Conservation (phyloP, 306 rosid species). For the Pachyrhizus erosus region DNA sequence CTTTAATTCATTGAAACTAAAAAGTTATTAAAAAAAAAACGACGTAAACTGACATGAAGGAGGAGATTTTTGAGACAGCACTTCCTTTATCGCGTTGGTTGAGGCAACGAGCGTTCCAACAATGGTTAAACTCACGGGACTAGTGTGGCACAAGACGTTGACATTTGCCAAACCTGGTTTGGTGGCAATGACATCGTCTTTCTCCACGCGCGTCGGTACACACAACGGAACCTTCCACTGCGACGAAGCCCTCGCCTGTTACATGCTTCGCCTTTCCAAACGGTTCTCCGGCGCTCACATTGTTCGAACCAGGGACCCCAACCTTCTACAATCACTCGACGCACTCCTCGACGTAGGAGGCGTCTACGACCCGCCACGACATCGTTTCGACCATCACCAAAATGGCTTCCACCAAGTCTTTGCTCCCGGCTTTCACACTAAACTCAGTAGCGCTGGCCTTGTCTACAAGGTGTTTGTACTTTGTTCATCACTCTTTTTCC, state of each 20-base stretch:
- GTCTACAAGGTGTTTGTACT: slow-evolving; percentile 59
- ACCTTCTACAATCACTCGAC: slow-evolving; percentile 48
- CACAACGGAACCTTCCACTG: slow-evolving; percentile 69
- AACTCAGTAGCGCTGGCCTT: slow-evolving; percentile 70
- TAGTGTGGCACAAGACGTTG: neutral
- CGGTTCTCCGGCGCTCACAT: slow-evolving; percentile 53
- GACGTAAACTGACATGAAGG: too few species aligned
- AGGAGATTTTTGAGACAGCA: neutral
- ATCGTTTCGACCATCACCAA: slow-evolving; percentile 65
- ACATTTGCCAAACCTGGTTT: slow-evolving; percentile 10
- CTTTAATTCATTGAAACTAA: too few species aligned
- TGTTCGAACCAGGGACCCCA: slow-evolving; percentile 57
- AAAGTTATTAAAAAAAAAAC: too few species aligned
- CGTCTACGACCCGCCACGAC: slow-evolving; percentile 50
- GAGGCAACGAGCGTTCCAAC: neutral
- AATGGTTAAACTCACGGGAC: slow-evolving; percentile 28
- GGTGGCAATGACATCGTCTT: neutral
- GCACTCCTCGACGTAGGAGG: slow-evolving; percentile 72
- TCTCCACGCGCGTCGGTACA: slow-evolving; percentile 58
- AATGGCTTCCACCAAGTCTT: slow-evolving; percentile 51
- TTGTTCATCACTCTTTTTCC: slow-evolving; percentile 2
- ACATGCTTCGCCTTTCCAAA: slow-evolving; percentile 57
- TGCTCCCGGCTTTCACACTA: slow-evolving; percentile 54
- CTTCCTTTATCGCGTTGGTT: too few species aligned
- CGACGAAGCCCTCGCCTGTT: slow-evolving; percentile 76